Evolutionary conservation across 805 yeast genomes (phyloP).

Genomic region (Ogataea parapolymorpha): DNA sequence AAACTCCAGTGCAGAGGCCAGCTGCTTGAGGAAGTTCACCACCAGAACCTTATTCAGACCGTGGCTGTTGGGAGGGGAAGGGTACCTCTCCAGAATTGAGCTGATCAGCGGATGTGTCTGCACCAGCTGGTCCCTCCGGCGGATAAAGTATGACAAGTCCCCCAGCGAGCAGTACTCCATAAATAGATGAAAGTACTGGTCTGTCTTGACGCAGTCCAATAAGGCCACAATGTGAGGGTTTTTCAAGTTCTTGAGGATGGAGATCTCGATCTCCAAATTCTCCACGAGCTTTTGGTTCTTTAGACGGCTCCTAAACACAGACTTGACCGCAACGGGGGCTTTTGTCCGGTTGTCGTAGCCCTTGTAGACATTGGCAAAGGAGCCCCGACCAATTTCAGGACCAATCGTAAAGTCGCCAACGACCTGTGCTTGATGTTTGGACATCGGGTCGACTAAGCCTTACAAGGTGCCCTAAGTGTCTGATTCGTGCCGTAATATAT

Average conservation of each 20-base stretch:
- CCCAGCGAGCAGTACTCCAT: slow-evolving; percentile 98
- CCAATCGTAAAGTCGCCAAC: slow-evolving; percentile 59
- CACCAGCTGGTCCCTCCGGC: slow-evolving; percentile 67
- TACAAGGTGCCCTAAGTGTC: slow-evolving; percentile 1
- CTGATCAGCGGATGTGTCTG: slow-evolving; percentile 76
- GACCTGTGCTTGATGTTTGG: slow-evolving; percentile 15
- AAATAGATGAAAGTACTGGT: slow-evolving; percentile 73
- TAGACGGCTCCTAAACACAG: slow-evolving; percentile 77
- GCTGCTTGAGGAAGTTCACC: slow-evolving; percentile 80
- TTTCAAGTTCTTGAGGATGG: slow-evolving; percentile 79
- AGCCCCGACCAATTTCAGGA: slow-evolving; percentile 89
- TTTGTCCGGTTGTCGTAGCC: slow-evolving; percentile 57
- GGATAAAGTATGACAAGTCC: slow-evolving; percentile 83
- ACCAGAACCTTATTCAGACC: slow-evolving; percentile 81
- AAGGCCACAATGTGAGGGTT: slow-evolving; percentile 92
- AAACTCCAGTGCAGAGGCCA: slow-evolving; percentile 80
- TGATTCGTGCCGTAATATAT: not conserved
- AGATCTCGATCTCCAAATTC: slow-evolving; percentile 88
- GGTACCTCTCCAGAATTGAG: slow-evolving; percentile 74
- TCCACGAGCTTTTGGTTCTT: slow-evolving; percentile 84
- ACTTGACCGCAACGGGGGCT: slow-evolving; percentile 80
- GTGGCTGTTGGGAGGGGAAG: slow-evolving; percentile 69
- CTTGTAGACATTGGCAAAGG: slow-evolving; percentile 93
- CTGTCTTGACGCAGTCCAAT: slow-evolving; percentile 76
- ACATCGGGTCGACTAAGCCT: slow-evolving; percentile 8